Conservation (phyloP, 2,329 filamentous ascomycete species). For the Scytalidium lignicola region DNA sequence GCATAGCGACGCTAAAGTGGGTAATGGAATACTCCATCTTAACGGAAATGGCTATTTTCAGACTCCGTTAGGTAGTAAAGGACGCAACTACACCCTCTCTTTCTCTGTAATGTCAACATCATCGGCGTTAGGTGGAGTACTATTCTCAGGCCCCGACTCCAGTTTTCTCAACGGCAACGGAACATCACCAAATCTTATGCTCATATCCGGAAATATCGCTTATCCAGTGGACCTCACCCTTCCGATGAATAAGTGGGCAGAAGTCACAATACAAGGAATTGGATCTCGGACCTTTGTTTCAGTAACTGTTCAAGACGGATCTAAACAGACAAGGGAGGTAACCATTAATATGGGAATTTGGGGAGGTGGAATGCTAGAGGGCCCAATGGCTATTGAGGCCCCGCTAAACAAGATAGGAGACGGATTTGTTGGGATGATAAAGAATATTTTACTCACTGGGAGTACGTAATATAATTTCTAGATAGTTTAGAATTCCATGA, state of each 20-base stretch:
- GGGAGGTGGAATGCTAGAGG: not conserved
- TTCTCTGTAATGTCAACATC: conserved; percentile 34
- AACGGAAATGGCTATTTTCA: conserved; percentile 23
- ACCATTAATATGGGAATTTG: not conserved
- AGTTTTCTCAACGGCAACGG: conserved; percentile 31
- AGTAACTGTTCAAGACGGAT: conserved; percentile 4
- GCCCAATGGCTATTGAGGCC: conserved; percentile 18
- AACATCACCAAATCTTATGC: conserved; percentile 29
- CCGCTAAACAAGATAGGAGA: conserved; percentile 16
- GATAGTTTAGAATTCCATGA: no score
- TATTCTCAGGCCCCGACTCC: conserved; percentile 39
- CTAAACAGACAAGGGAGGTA: not conserved
- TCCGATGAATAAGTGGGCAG: conserved; percentile 31
- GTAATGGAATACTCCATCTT: conserved; percentile 33
- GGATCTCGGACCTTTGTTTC: conserved; percentile 32
- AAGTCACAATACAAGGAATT: conserved; percentile 29
- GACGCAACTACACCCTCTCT: conserved; percentile 50
- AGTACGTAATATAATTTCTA: no score
- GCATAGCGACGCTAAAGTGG: conserved; percentile 28
- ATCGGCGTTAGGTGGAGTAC: conserved; percentile 31
- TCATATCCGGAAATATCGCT: conserved; percentile 32
- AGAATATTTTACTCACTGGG: no score
- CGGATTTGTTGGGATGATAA: conserved; percentile 14
- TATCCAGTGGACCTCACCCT: conserved; percentile 36
- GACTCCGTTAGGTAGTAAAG: conserved; percentile 48